Base-by-base conservation (phyloP, 495 filamentous ascomycete species). In the Cryomyces minteri region DNA sequence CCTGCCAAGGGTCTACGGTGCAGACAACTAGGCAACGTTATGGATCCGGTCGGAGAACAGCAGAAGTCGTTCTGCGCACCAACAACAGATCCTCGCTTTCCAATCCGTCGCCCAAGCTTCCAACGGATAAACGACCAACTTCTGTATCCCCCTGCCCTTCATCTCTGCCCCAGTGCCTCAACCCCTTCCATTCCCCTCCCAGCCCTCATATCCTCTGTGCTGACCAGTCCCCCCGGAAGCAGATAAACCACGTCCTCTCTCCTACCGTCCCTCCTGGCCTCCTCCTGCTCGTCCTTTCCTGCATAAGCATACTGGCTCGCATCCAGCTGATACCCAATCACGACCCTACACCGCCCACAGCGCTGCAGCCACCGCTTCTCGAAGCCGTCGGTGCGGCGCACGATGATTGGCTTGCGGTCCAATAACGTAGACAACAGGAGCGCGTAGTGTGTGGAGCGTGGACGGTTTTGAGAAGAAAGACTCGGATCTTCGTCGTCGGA, bases 371-470 rank as follows among this genome's bases (percentile, higher is more conserved):
- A 58, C 29, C 82, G 57, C 66, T 82, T 83, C 65, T 87, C 82
- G 43, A 83, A 85, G 25, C 82, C 82, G 45, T 84, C 79, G 50
- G 72, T 70, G 4, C 75, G 64, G 4, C 71, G 59, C 11, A 84
- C 62, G 0, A 87, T 59, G 4, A 71, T 66, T 14, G 71, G 54
- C 10, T 67, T 66, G 0, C 64, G 59, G 44, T 78, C 69, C 0
- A 66, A 57, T 3, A 62, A 41, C 6, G 71, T 72, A 0, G 64
- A 65, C 6, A 73, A 62, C 1, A 73, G 62, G 14, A 76, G 62
- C 0, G 67, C 68, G 45, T 66, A 65, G 52, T 69, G 34, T 14
- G 34, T 10, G 18, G 18, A 25, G 18, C 18, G 18, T 25, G 18
- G 34, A 38, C 12, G 34, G 34, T 14, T 9, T 9, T 38, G 18